Percentiles rank a stretch among this genome's conserved stretches.
phyloP scores from a whole-genome alignment of 768 basidiomycete genomes.

The Tulasnella sp. region DNA sequence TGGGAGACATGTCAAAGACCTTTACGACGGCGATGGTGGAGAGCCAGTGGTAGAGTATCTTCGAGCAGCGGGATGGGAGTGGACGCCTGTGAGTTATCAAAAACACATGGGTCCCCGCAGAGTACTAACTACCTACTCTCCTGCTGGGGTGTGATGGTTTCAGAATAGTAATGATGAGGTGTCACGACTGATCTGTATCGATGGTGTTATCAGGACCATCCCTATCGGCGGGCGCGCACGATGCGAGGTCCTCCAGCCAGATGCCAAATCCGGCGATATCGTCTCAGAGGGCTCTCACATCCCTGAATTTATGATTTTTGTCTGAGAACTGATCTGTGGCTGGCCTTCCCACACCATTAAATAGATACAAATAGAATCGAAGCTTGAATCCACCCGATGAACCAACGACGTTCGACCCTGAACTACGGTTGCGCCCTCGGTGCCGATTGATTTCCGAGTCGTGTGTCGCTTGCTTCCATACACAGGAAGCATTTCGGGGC shows the following conservation, averaged over 20 bases:
- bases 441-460: too few species aligned
- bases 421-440: too few species aligned
- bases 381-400: too few species aligned
- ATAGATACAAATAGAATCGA: too few species aligned
- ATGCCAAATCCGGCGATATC: constrained; percentile 18
- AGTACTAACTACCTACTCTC: not conserved
- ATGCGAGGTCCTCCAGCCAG: constrained; percentile 36
- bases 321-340: too few species aligned
- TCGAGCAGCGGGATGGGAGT: constrained; percentile 73
- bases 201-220: constrained; percentile 62
- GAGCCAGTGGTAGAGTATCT: constrained; percentile 60
- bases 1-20: constrained; percentile 56
- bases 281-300: too few species aligned
- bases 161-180: constrained; percentile 49
- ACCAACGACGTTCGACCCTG: too few species aligned
- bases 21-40: constrained; percentile 45
- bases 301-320: too few species aligned
- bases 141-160: not conserved
- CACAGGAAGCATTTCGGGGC: too few species aligned
- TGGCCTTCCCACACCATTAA: too few species aligned
- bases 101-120: constrained; percentile 1
- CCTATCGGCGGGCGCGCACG: constrained; percentile 47
- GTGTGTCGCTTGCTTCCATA: too few species aligned
- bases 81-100: constrained; percentile 57
- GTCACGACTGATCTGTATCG: constrained; percentile 68